Base-by-base conservation (phyloP, 2,329 filamentous ascomycete species). In the Colletotrichum sp. region DNA sequence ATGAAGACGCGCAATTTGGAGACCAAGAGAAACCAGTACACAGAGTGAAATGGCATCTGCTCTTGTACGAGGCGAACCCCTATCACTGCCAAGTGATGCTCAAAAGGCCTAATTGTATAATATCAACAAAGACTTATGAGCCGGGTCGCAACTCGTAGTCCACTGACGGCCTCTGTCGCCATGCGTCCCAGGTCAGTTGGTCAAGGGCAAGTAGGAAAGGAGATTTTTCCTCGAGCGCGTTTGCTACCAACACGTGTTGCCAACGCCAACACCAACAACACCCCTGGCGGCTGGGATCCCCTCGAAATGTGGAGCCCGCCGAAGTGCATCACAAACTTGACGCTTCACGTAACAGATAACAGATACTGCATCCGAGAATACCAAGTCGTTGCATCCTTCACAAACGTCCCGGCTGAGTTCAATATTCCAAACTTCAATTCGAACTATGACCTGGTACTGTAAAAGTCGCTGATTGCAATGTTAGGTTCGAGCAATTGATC, bases 381-480 rank as follows among this genome's bases (percentile, higher is more conserved):
- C 18, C 43, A 22, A 22, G 43, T 48, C 22, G 43, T n/a, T 10
- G 10, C n/a, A 48, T 48, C 6, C 43, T 48, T n/a, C 43, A 22
- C n/a, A 7, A 48, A 7, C 7, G n/a, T 22, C 6, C 43, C 43
- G 22, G 10, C 18, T 22, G n/a, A 4, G 0, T 6, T 8, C 3
- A 0, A 48, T 22, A 13, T 22, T 0, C 18, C n/a, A 48, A n/a
- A 22, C 2, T 48, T 48, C 0, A 22, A 48, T 22, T 22, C 36
- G 43, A 48, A n/a, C 5, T 1, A 12, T 7, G 18, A 22, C 18
- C 18, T 22, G 18, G 18, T 48, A 12, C 18, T 48, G 5, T 48
- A 22, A n/a, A 48, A 4, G 8, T 48, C 10, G 43, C n/a, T 22
- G 3, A 0, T 48, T 22, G 43, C 3, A 22, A 48, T 22, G 1